A percentile compares a stretch with the other conserved stretches of the same genome.
These are phyloP conservation scores for Zea luxurians DNA, from an alignment of 176 grass and related monocot genomes.

Conservation along the genomic window DNA sequence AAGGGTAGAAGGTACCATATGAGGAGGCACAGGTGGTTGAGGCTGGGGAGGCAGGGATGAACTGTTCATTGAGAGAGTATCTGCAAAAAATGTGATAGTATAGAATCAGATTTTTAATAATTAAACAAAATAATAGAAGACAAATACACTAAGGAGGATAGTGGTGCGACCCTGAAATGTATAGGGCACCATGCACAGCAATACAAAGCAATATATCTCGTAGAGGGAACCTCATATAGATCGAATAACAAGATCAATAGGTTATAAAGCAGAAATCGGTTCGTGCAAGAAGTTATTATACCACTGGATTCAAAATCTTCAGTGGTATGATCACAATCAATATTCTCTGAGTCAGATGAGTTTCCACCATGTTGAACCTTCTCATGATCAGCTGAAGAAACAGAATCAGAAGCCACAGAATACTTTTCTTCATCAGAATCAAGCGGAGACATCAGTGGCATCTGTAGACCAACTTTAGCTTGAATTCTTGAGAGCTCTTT, in stretches of 20 bases:
- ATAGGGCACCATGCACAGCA: slow-evolving; percentile 13
- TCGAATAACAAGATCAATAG: slow-evolving; percentile 17
- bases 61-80: slow-evolving; percentile 24
- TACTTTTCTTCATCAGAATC: slow-evolving; percentile 98
- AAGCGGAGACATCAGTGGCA: slow-evolving; percentile 64
- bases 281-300: slow-evolving; percentile 39
- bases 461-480: slow-evolving; percentile 68
- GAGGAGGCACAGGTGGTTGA: background rate
- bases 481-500: slow-evolving; percentile 69
- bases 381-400: slow-evolving; percentile 69
- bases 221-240: slow-evolving; percentile 33
- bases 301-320: slow-evolving; percentile 72
- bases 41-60: slow-evolving; percentile 7
- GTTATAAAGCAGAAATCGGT: slow-evolving; percentile 3
- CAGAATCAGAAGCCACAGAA: slow-evolving; percentile 87
- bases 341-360: slow-evolving; percentile 54
- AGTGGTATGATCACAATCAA: slow-evolving; percentile 37
- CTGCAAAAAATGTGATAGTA: slow-evolving; percentile 37
- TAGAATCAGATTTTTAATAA: slow-evolving; percentile 31
- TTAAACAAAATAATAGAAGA: slow-evolving; percentile 16
- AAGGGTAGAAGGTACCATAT: slow-evolving; percentile 33
- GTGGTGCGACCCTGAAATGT: background rate
- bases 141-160: background rate
- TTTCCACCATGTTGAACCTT: slow-evolving; percentile 59
- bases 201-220: slow-evolving; percentile 33